phyloP scores from a whole-genome alignment of 495 filamentous ascomycete genomes.

The Annulohypoxylon moriforme region DNA sequence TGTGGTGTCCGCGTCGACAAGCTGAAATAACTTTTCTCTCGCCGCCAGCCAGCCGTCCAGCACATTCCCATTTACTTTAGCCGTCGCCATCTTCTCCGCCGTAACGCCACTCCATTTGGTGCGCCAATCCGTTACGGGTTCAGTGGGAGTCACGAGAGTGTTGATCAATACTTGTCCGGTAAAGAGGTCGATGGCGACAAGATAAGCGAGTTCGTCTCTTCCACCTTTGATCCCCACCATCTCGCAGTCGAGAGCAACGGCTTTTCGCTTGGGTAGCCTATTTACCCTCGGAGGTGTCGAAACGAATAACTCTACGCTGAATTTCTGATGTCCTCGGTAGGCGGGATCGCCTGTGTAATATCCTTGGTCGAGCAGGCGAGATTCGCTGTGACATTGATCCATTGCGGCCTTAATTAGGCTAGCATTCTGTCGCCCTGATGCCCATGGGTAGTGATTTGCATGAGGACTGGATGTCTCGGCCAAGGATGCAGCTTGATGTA shows the following conservation, averaged over 20 bases:
- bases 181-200: conserved; percentile 60
- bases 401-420: background rate
- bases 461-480: background rate
- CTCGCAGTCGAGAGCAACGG: conserved; percentile 63
- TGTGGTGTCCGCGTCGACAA: conserved; percentile 52
- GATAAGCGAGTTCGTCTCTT: conserved; percentile 54
- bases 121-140: conserved; percentile 54
- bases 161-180: conserved; percentile 57
- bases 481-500: too few relatives aligned
- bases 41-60: conserved; percentile 51
- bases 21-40: conserved; percentile 48
- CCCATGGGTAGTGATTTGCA: conserved; percentile 26
- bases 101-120: conserved; percentile 55
- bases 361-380: background rate
- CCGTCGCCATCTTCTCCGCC: conserved; percentile 6
- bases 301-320: conserved; percentile 1
- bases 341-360: conserved; percentile 17
- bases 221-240: conserved; percentile 53
- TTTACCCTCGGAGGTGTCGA: background rate
- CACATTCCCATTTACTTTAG: conserved; percentile 1
- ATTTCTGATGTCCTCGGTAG: background rate
- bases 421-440: background rate
- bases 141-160: conserved; percentile 53
- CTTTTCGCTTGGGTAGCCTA: conserved; percentile 21
- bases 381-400: conserved; percentile 11